Conservation (phyloP, 2,329 filamentous ascomycete genomes). For the Aspergillus intermedius region DNA sequence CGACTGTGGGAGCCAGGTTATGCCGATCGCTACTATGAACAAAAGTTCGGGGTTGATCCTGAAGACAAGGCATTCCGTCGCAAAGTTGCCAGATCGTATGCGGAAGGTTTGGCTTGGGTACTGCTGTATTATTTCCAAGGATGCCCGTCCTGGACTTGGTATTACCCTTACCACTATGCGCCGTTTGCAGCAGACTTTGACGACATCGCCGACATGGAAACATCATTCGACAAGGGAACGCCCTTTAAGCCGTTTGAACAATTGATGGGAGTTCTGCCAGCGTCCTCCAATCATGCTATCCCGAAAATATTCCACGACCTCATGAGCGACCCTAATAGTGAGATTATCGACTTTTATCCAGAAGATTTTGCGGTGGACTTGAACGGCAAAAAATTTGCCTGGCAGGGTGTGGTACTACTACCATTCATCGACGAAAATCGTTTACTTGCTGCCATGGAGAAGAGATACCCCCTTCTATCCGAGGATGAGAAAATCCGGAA, state of each 20-base stretch:
- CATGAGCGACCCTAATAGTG: conserved; percentile 81
- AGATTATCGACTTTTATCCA: conserved; percentile 96
- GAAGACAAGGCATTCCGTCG: conserved; percentile 80
- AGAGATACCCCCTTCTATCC: conserved; percentile 72
- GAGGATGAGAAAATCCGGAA: conserved; percentile 75
- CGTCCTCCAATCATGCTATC: conserved; percentile 84
- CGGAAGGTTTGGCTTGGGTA: conserved; percentile 92
- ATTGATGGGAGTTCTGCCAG: conserved; percentile 94
- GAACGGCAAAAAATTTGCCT: conserved; percentile 97
- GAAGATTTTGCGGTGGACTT: conserved; percentile 88
- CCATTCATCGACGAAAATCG: conserved; percentile 94
- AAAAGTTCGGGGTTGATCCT: conserved; percentile 83
- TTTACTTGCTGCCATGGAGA: conserved; percentile 72
- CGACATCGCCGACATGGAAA: conserved; percentile 68
- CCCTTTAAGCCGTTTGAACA: conserved; percentile 93
- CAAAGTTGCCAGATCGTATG: conserved; percentile 83
- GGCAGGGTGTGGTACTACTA: conserved; percentile 89
- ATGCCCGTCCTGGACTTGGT: conserved; percentile 98
- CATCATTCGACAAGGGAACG: conserved; percentile 74
- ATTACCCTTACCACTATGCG: conserved; percentile 96
- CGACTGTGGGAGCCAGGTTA: conserved; percentile 94
- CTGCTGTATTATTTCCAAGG: conserved; percentile 96
- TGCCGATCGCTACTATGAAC: conserved; percentile 89
- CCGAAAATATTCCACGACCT: conserved; percentile 81
- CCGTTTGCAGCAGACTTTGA: conserved; percentile 95